Conservation (phyloP, 2,329 filamentous ascomycete species). For the Hypomyces perniciosus region DNA sequence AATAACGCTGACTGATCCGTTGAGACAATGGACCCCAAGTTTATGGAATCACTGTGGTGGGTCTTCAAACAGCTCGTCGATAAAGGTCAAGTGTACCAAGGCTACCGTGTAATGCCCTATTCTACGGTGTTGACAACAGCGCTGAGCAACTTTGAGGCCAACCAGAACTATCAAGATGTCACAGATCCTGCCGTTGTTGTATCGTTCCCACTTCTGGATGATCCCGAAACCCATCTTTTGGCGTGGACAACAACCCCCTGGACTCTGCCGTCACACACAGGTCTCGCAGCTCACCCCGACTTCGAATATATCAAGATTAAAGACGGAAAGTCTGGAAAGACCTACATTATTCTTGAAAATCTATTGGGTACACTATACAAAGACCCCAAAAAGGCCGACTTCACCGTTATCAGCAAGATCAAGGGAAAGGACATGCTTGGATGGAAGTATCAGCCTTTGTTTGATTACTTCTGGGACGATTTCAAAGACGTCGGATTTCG, state of each 20-base stretch:
- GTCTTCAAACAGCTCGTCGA: constrained; percentile 90
- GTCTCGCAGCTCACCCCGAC: constrained; percentile 70
- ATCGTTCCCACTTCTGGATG: constrained; percentile 74
- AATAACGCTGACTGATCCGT: not conserved
- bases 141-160: constrained; percentile 87
- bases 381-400: constrained; percentile 92
- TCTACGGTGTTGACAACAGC: constrained; percentile 86
- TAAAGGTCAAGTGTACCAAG: constrained; percentile 83
- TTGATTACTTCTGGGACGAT: constrained; percentile 82
- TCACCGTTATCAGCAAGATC: constrained; percentile 71
- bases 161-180: constrained; percentile 91
- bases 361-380: constrained; percentile 82
- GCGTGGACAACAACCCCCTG: constrained; percentile 87
- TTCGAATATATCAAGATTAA: constrained; percentile 84
- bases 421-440: constrained; percentile 80
- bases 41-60: constrained; percentile 98
- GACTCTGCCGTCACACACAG: constrained; percentile 78
- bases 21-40: constrained; percentile 85
- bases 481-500: constrained; percentile 82
- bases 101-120: constrained; percentile 90
- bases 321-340: constrained; percentile 74
- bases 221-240: constrained; percentile 68
- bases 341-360: constrained; percentile 80
- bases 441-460: constrained; percentile 84
- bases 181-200: constrained; percentile 88